These are phyloP conservation scores for Mycocentrospora acerina DNA, from an alignment of 2,329 filamentous ascomycete genomes.

Conservation along the genomic window DNA sequence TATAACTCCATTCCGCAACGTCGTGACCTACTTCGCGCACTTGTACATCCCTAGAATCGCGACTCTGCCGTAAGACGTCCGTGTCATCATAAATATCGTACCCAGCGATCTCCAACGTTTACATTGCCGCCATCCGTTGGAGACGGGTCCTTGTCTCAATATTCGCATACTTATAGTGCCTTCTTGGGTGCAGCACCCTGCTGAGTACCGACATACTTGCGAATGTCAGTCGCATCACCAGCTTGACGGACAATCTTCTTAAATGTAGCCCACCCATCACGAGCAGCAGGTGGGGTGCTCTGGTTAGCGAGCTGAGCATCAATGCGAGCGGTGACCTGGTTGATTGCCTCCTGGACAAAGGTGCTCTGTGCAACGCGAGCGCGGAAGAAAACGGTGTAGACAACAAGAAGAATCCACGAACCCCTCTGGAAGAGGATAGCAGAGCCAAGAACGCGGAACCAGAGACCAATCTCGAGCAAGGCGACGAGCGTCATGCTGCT, in stretches of 20 bases:
- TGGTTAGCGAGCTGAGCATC: conserved; percentile 84
- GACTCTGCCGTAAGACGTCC: conserved; percentile 17
- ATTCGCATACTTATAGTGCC: conserved; percentile 47
- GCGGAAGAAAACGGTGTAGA: conserved; percentile 93
- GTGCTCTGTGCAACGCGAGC: conserved; percentile 85
- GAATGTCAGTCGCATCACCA: conserved; percentile 76
- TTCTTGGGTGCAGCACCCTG: conserved; percentile 63
- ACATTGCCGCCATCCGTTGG: conserved; percentile 12
- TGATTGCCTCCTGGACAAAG: conserved; percentile 85
- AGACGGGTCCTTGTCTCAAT: conserved; percentile 18
- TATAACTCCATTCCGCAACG: too few species aligned
- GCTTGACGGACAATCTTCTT: conserved; percentile 74
- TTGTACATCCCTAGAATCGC: conserved; percentile 1
- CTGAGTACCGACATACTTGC: conserved; percentile 65
- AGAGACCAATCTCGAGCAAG: conserved; percentile 81
- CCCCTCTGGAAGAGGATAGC: conserved; percentile 86
- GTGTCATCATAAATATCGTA: conserved; percentile 27
- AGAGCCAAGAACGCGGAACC: conserved; percentile 77
- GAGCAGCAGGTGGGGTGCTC: conserved; percentile 76
- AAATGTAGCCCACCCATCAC: conserved; percentile 76
- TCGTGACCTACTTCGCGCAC: too few species aligned
- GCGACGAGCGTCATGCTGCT: conserved; percentile 92
- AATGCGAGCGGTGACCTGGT: conserved; percentile 69
- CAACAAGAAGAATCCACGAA: conserved; percentile 80
- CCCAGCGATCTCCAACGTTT: conserved; percentile 13